Conservation (phyloP, 2,329 filamentous ascomycete genomes). For the Colletotrichum sp. region DNA sequence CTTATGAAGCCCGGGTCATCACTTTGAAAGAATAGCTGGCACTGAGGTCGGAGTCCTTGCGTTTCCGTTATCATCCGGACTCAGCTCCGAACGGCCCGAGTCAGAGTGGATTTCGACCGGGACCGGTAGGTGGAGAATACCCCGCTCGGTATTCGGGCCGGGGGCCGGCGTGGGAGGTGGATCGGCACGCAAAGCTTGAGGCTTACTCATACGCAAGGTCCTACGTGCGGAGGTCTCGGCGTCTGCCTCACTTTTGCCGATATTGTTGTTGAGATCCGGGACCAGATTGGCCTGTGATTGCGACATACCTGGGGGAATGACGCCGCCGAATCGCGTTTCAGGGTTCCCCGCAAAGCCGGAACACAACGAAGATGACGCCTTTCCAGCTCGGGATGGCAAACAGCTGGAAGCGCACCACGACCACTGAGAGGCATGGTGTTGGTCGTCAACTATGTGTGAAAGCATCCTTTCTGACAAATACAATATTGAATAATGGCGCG, state of each 20-base stretch:
- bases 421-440: not conserved
- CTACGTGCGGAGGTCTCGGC: not conserved
- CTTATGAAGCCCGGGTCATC: not conserved
- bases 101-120: not conserved
- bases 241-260: not conserved
- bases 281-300: not conserved
- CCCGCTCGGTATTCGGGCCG: not conserved
- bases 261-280: too few relatives aligned
- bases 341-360: constrained; percentile 5
- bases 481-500: not conserved
- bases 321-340: constrained; percentile 7
- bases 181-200: not conserved
- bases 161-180: not conserved
- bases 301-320: constrained; percentile 1
- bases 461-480: not conserved
- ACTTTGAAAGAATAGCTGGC: not conserved
- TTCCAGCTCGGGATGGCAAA: not conserved
- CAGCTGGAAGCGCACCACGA: not conserved
- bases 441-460: not conserved
- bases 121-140: not conserved
- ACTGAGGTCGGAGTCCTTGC: not conserved
- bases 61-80: not conserved
- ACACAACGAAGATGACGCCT: constrained; percentile 1
- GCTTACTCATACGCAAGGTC: not conserved
- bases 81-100: not conserved